Conservation (phyloP, 2,329 filamentous ascomycete genomes). For the Apiospora hydei region DNA sequence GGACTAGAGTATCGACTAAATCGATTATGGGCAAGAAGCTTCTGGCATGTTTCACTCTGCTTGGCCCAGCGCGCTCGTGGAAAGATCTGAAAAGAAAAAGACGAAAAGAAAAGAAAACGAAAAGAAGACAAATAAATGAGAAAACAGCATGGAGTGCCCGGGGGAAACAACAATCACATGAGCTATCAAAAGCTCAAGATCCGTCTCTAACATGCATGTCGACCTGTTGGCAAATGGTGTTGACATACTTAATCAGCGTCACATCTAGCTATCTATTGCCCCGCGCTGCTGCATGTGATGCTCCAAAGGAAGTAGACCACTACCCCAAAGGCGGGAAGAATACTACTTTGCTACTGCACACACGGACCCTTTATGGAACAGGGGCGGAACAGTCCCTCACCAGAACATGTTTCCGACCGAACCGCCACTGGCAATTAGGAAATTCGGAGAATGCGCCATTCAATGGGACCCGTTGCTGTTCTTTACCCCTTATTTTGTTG, state of each 20-base stretch:
- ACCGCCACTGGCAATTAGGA: neutral
- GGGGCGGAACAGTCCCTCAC: too few species aligned
- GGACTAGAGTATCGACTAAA: neutral
- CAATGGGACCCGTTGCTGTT: neutral
- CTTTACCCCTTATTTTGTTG: too few species aligned
- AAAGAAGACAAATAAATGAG: neutral
- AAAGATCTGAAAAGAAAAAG: neutral
- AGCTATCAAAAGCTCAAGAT: too few species aligned
- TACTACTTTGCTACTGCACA: neutral
- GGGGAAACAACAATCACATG: too few species aligned
- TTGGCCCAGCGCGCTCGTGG: neutral
- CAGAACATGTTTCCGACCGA: neutral
- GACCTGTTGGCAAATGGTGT: neutral
- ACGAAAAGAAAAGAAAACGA: neutral
- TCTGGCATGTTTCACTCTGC: neutral
- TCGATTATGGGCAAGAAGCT: neutral
- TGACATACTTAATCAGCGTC: neutral
- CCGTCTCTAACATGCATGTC: neutral
- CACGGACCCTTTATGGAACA: neutral
- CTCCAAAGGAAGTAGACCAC: neutral
- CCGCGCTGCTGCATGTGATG: too few species aligned
- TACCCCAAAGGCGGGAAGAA: neutral
- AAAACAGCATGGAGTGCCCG: too few species aligned
- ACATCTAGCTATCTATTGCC: neutral
- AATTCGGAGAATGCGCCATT: neutral